Percentiles rank a stretch among this genome's conserved stretches.
phyloP scores from a whole-genome alignment of 768 basidiomycete genomes.

The Pleurotus giganteus region DNA sequence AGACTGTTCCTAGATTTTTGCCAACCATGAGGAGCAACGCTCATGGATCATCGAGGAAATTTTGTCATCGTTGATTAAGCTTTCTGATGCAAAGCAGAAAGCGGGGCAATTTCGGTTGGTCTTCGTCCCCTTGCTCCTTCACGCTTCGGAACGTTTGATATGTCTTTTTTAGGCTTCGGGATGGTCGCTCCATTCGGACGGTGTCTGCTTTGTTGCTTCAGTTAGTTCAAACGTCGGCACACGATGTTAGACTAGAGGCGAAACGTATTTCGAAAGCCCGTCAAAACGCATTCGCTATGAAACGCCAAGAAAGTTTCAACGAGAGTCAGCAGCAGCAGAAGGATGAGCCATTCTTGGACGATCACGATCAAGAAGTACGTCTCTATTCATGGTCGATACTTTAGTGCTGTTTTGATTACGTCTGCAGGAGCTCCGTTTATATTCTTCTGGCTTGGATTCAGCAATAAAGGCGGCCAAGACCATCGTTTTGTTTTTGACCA shows the following conservation, averaged over 20 bases:
- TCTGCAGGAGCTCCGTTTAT: conserved; percentile 66
- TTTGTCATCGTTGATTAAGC: conserved; percentile 81
- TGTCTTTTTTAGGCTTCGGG: conserved; percentile 59
- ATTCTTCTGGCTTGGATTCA: conserved; percentile 71
- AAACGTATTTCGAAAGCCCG: conserved; percentile 59
- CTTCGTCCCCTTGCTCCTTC: not conserved
- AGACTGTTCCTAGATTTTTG: conserved; percentile 71
- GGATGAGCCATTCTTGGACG: conserved; percentile 57
- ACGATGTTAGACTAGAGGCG: conserved; percentile 77
- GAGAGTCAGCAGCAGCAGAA: conserved; percentile 37
- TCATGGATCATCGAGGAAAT: conserved; percentile 99
- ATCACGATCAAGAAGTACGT: conserved; percentile 63
- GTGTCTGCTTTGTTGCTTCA: conserved; percentile 92
- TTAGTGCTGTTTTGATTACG: not conserved
- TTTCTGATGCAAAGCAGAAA: conserved; percentile 87
- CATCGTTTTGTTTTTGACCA: conserved; percentile 75
- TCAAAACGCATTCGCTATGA: conserved; percentile 58
- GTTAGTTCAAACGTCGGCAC: conserved; percentile 93
- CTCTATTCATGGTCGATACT: not conserved
- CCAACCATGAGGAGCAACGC: conserved; percentile 85
- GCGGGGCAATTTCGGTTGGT: conserved; percentile 85
- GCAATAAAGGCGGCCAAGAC: conserved; percentile 84
- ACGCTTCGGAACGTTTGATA: conserved; percentile 3
- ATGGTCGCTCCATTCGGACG: conserved; percentile 89
- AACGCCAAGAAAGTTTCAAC: conserved; percentile 58